Conservation (phyloP, 768 basidiomycete species). For the Fomitopsis pulvina region DNA sequence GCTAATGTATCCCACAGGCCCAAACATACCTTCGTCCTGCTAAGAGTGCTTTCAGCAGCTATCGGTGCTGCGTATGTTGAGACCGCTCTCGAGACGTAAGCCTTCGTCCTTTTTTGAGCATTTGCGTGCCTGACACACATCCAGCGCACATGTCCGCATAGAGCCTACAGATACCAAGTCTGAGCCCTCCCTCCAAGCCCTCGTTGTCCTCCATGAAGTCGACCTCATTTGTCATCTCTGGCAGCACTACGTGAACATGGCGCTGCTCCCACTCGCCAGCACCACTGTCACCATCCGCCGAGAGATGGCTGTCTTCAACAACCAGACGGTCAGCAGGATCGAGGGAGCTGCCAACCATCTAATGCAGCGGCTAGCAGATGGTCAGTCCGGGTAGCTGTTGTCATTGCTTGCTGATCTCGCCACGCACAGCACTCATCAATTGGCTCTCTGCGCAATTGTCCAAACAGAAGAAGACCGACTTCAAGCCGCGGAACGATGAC, state of each 20-base stretch:
- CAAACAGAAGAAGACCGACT: slow-evolving; percentile 94
- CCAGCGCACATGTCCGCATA: slow-evolving; percentile 63
- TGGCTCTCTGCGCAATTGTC: slow-evolving; percentile 74
- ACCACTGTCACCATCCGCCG: slow-evolving; percentile 82
- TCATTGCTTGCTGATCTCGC: not conserved
- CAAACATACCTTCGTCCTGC: slow-evolving; percentile 80
- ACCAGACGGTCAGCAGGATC: slow-evolving; percentile 75
- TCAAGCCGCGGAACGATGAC: slow-evolving; percentile 95
- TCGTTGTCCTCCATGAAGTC: slow-evolving; percentile 59
- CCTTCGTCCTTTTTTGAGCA: not conserved
- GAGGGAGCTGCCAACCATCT: slow-evolving; percentile 79
- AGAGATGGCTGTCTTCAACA: slow-evolving; percentile 91
- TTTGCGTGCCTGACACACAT: slow-evolving; percentile 5
- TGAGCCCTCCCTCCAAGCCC: slow-evolving; percentile 71
- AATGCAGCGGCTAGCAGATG: slow-evolving; percentile 74
- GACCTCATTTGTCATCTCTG: slow-evolving; percentile 93
- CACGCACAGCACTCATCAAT: slow-evolving; percentile 50
- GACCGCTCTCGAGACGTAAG: slow-evolving; percentile 88
- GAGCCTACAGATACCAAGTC: slow-evolving; percentile 68
- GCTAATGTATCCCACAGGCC: slow-evolving; percentile 40
- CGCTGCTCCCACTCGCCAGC: slow-evolving; percentile 79
- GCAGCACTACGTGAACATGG: slow-evolving; percentile 94
- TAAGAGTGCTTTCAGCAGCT: slow-evolving; percentile 81
- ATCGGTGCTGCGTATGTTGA: slow-evolving; percentile 83
- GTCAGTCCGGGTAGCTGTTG: slow-evolving; percentile 38